Percentiles rank a stretch among this genome's conserved stretches.
Conservation (phyloP, 441 rosid genomes). For the Macaranga tanarius region DNA sequence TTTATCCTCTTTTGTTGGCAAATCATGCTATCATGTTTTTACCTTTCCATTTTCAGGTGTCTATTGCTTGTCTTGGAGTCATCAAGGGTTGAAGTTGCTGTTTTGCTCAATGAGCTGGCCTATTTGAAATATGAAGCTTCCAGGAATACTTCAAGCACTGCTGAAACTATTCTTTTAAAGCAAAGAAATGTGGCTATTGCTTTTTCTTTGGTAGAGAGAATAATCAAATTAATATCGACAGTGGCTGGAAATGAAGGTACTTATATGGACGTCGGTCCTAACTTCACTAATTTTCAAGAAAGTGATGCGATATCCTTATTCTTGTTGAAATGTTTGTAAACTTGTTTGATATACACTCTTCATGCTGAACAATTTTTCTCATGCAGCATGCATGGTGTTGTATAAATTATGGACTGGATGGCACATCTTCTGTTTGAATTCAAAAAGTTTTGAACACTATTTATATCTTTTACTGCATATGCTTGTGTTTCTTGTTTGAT, state of each 20-base stretch:
- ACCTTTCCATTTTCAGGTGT: conserved; percentile 55
- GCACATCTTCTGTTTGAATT: no score
- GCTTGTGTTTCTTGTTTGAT: background rate
- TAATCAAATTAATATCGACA: conserved; percentile 60
- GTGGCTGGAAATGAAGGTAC: conserved; percentile 60
- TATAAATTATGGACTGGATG: no score
- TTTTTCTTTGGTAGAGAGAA: conserved; percentile 82
- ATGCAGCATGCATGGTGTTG: background rate
- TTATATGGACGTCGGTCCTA: background rate
- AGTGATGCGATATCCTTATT: background rate
- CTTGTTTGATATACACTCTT: background rate
- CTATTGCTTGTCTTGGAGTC: conserved; percentile 83
- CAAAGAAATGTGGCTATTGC: conserved; percentile 59
- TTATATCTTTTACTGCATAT: background rate
- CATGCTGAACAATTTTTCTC: background rate
- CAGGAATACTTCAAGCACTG: conserved; percentile 44
- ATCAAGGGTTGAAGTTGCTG: conserved; percentile 86
- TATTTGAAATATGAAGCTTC: conserved; percentile 86
- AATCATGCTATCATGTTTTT: conserved; percentile 13
- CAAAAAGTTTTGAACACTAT: background rate
- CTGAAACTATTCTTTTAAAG: conserved; percentile 51
- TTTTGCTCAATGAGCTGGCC: conserved; percentile 79
- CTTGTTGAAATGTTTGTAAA: background rate
- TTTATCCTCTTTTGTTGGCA: conserved; percentile 2
- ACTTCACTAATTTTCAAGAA: background rate